Conservation (phyloP, 176 grass and related monocot species). For the Oryza nivara region DNA sequence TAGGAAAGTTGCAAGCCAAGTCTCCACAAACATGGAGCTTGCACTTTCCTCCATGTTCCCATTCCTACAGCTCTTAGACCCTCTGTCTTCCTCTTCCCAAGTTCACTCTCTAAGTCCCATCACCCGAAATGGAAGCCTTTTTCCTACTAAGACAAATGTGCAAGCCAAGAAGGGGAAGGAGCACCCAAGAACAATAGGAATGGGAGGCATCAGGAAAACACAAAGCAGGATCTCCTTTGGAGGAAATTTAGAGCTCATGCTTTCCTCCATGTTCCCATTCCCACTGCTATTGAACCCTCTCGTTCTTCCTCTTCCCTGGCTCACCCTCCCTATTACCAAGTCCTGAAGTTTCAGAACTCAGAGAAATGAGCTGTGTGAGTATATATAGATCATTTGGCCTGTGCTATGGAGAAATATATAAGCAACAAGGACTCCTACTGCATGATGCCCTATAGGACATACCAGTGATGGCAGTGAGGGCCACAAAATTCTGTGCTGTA, state of each 20-base stretch:
- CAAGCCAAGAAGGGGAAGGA: conserved; percentile 40
- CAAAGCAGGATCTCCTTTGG: conserved; percentile 7
- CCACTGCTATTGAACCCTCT: conserved; percentile 31
- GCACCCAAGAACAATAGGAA: conserved; percentile 39
- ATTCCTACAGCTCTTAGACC: background rate
- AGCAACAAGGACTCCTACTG: background rate
- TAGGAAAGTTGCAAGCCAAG: background rate
- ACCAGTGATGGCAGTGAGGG: background rate
- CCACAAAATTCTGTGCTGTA: background rate
- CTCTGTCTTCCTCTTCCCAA: conserved; percentile 2
- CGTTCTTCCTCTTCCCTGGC: conserved; percentile 44
- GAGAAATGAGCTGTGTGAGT: background rate
- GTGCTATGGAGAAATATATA: background rate
- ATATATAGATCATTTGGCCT: conserved; percentile 4
- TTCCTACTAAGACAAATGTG: background rate
- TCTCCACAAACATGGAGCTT: background rate
- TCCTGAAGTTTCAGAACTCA: background rate
- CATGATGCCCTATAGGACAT: background rate
- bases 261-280: conserved; percentile 38
- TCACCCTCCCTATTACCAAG: background rate
- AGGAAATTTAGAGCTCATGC: background rate
- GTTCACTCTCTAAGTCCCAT: background rate
- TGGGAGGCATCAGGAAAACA: conserved; percentile 42
- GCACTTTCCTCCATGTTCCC: background rate
- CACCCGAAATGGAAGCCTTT: background rate